A percentile compares a stretch with the other conserved stretches of the same genome.
Evolutionary conservation across 2,329 filamentous ascomycete genomes (phyloP).

Genomic region (Alternaria gaisen): DNA sequence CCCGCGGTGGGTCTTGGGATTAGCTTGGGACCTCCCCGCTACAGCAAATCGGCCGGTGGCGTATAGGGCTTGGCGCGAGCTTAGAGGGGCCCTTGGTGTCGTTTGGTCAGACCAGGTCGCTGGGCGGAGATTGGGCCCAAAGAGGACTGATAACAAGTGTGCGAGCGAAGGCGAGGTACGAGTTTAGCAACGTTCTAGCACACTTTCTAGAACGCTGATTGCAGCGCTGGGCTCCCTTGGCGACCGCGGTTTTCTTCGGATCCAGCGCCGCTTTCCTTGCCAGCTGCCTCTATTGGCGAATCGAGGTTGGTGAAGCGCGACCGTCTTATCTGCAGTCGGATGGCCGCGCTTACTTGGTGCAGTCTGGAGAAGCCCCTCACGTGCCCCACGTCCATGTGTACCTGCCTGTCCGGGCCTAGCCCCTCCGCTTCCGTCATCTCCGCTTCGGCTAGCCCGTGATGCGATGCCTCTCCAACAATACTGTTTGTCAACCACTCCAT

Average conservation of each 20-base stretch:
- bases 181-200: slow-evolving; percentile 26
- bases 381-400: slow-evolving; percentile 22
- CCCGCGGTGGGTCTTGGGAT: slow-evolving; percentile 21
- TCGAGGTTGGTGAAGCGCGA: slow-evolving; percentile 3
- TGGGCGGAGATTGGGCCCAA: slow-evolving; percentile 28
- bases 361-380: slow-evolving; percentile 29
- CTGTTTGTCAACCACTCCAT: slow-evolving; percentile 24
- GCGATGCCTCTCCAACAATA: slow-evolving; percentile 10
- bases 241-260: slow-evolving; percentile 19
- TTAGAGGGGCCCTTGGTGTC: slow-evolving; percentile 1
- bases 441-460: slow-evolving; percentile 22
- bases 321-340: slow-evolving; percentile 24
- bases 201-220: slow-evolving; percentile 31
- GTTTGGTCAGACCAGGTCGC: slow-evolving; percentile 20
- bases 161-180: not conserved
- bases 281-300: slow-evolving; percentile 34
- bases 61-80: slow-evolving; percentile 54
- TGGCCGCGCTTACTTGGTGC: slow-evolving; percentile 15
- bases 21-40: slow-evolving; percentile 34
- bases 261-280: slow-evolving; percentile 28
- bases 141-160: slow-evolving; percentile 25
- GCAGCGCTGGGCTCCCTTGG: slow-evolving; percentile 19
- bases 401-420: not conserved
- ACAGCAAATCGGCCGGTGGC: slow-evolving; percentile 61
- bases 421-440: slow-evolving; percentile 4